Evolutionary conservation across 108 stramenopile species (phyloP).

Genomic region (Asterionellopsis glacialis): DNA sequence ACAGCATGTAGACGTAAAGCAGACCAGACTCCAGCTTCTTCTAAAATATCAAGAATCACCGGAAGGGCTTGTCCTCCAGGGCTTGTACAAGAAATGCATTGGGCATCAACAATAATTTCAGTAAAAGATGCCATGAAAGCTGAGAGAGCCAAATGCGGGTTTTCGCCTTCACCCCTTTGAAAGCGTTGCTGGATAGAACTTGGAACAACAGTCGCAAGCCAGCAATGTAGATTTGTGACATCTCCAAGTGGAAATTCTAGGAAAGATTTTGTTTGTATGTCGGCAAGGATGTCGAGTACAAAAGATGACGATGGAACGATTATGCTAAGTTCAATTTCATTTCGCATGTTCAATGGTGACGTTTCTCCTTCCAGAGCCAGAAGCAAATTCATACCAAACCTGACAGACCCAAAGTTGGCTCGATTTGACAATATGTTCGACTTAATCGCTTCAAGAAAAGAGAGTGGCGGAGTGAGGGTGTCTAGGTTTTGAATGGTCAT

Average conservation of each 20-base stretch:
- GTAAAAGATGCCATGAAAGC: conserved; percentile 25
- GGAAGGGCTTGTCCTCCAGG: conserved; percentile 41
- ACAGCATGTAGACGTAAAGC: conserved; percentile 34
- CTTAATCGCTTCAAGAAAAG: neutral
- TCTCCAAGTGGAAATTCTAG: conserved; percentile 54
- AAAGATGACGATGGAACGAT: too few relatives aligned
- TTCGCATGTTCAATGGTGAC: conserved; percentile 37
- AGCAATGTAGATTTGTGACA: conserved; percentile 49
- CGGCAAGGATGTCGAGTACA: conserved; percentile 27
- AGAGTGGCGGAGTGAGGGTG: neutral
- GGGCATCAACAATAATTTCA: conserved; percentile 36
- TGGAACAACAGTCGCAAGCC: conserved; percentile 56
- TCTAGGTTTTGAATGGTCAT: conserved; percentile 1
- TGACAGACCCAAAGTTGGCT: neutral
- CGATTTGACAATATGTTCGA: neutral
- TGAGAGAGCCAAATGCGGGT: conserved; percentile 31
- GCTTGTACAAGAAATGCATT: conserved; percentile 51
- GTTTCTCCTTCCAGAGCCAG: conserved; percentile 37
- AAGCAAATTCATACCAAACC: neutral
- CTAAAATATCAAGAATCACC: conserved; percentile 26
- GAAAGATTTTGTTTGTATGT: conserved; percentile 32
- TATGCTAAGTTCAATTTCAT: conserved; percentile 7
- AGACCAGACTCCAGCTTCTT: conserved; percentile 37
- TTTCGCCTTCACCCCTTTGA: conserved; percentile 9
- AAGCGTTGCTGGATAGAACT: conserved; percentile 21